A percentile compares a stretch with the other conserved stretches of the same genome.
These are phyloP conservation scores for Beauveria medogensis DNA, from an alignment of 2,329 filamentous ascomycete species.

Conservation along the genomic window DNA sequence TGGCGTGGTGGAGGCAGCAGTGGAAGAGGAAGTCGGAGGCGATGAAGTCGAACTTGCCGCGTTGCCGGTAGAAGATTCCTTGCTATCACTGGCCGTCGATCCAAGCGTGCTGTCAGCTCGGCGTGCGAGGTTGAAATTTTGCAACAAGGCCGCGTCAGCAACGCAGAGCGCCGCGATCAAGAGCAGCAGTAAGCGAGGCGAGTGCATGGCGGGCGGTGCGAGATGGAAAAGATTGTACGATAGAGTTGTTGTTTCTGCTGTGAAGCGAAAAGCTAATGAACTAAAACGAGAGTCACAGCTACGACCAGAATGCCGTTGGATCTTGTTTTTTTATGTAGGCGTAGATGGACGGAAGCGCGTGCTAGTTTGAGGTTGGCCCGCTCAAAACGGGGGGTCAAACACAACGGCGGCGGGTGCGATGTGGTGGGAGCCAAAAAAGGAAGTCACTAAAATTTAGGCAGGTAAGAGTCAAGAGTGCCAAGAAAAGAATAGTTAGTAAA, in stretches of 20 bases:
- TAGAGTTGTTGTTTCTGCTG: neutral
- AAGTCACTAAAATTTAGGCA: neutral
- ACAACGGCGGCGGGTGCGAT: neutral
- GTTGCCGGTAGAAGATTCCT: neutral
- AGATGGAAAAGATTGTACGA: neutral
- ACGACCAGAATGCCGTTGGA: neutral
- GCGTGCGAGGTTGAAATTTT: conserved; percentile 17
- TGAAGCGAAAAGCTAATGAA: neutral
- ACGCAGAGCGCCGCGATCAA: conserved; percentile 41
- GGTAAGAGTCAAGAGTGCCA: neutral
- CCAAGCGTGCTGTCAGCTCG: conserved; percentile 13
- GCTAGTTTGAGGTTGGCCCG: neutral
- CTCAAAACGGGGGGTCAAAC: neutral
- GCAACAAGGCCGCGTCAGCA: conserved; percentile 33
- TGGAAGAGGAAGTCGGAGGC: neutral
- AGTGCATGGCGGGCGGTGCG: conserved; percentile 29
- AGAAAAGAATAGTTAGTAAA: neutral
- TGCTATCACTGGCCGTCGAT: conserved; percentile 11
- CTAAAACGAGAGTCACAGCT: neutral
- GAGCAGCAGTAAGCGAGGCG: conserved; percentile 37
- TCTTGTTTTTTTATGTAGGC: neutral
- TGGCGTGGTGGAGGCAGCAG: neutral
- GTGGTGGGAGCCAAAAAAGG: neutral
- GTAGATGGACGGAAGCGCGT: neutral
- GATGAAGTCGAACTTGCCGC: neutral